Evolutionary conservation across 129 eudicot genomes (phyloP).

Genomic region (Helianthus tuberosus): DNA sequence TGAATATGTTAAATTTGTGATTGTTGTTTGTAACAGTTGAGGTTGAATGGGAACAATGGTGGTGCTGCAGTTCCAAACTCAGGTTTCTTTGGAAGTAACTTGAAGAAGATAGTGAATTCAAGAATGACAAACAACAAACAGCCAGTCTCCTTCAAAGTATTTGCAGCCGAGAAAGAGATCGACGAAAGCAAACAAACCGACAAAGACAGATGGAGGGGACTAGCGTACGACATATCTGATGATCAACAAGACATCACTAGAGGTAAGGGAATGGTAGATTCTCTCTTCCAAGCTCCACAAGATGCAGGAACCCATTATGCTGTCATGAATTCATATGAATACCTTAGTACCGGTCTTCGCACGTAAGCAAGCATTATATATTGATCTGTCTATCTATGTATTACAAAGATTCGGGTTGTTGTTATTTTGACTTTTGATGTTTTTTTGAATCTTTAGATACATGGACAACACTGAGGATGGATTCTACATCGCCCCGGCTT

Average conservation of each 20-base stretch:
- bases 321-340: slow-evolving; percentile 78
- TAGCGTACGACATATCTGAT: slow-evolving; percentile 62
- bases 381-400: neutral
- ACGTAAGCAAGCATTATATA: slow-evolving; percentile 35
- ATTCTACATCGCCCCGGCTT: slow-evolving; percentile 91
- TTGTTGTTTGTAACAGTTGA: slow-evolving; percentile 47
- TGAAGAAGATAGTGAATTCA: slow-evolving; percentile 53
- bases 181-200: slow-evolving; percentile 58
- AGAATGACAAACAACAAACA: slow-evolving; percentile 39
- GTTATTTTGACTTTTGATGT: neutral
- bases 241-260: slow-evolving; percentile 92
- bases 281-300: slow-evolving; percentile 71
- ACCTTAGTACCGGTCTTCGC: slow-evolving; percentile 72
- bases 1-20: neutral
- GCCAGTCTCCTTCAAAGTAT: slow-evolving; percentile 42
- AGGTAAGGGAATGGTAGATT: slow-evolving; percentile 34
- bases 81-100: slow-evolving; percentile 62
- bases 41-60: slow-evolving; percentile 52
- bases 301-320: slow-evolving; percentile 72
- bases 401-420: too few relatives aligned
- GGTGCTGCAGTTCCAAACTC: slow-evolving; percentile 62
- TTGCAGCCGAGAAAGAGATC: slow-evolving; percentile 46
- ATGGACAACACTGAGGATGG: slow-evolving; percentile 83
- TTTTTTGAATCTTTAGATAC: slow-evolving; percentile 41
- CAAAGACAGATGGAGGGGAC: slow-evolving; percentile 79